Evolutionary conservation across 1,139 yeast species (phyloP).

Genomic region (Yamadazyma membranifaciens): DNA sequence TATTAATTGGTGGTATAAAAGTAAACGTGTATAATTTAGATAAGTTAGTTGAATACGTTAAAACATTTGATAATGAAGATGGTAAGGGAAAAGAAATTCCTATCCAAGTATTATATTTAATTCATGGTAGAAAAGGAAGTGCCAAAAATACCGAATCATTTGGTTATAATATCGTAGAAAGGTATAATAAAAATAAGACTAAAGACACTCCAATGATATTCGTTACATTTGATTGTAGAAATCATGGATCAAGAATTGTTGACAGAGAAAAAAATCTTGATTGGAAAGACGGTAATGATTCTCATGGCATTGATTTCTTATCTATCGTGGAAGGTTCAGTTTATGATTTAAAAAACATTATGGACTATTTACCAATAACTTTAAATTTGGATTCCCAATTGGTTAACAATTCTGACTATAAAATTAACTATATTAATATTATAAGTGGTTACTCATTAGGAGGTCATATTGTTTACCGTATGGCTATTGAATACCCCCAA

Average conservation of each 20-base stretch:
- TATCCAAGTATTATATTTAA: constrained; percentile 35
- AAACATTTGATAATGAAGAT: constrained; percentile 9
- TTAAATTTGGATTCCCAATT: constrained; percentile 32
- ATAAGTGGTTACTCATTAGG: constrained; percentile 61
- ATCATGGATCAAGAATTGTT: constrained; percentile 56
- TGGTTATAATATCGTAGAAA: constrained; percentile 30
- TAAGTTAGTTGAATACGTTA: constrained; percentile 22
- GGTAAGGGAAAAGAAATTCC: constrained; percentile 23
- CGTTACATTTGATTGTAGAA: constrained; percentile 57
- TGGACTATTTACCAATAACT: constrained; percentile 48
- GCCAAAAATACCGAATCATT: constrained; percentile 29
- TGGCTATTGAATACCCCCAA: constrained; percentile 40
- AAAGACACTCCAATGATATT: constrained; percentile 37
- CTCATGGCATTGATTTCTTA: constrained; percentile 56
- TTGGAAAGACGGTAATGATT: constrained; percentile 48
- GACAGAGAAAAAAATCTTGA: constrained; percentile 32
- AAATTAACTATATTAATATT: constrained; percentile 30
- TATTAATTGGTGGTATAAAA: constrained; percentile 32
- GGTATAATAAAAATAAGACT: constrained; percentile 21
- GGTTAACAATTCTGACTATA: constrained; percentile 7
- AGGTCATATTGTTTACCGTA: constrained; percentile 55
- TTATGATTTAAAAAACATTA: constrained; percentile 46
- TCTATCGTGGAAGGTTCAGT: constrained; percentile 52
- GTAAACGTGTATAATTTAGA: constrained; percentile 35
- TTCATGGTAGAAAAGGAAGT: constrained; percentile 38